A percentile compares a stretch with the other conserved stretches of the same genome.
Evolutionary conservation across 805 yeast species (phyloP).

Genomic region (Kazachstania kunashirensis): DNA sequence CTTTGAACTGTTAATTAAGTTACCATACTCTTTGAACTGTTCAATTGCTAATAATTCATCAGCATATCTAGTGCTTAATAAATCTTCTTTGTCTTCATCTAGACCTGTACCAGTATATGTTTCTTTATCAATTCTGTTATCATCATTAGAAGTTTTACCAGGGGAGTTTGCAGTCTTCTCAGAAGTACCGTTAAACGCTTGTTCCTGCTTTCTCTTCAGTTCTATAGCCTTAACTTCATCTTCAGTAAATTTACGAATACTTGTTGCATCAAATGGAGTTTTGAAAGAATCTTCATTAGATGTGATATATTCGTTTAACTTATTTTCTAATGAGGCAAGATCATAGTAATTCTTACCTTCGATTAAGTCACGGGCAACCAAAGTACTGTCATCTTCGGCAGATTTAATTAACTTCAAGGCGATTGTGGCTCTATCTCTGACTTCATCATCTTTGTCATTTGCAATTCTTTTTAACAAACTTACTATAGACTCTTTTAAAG

Average conservation of each 20-base stretch:
- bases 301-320: slow-evolving; percentile 58
- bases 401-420: slow-evolving; percentile 58
- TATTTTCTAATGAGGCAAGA: slow-evolving; percentile 66
- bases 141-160: slow-evolving; percentile 11
- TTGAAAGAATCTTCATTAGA: slow-evolving; percentile 30
- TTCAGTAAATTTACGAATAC: slow-evolving; percentile 54
- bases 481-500: slow-evolving; percentile 56
- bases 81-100: slow-evolving; percentile 26
- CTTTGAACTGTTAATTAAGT: slow-evolving; percentile 59
- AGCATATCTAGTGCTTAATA: slow-evolving; percentile 55
- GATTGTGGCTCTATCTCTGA: slow-evolving; percentile 91
- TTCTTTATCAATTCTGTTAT: slow-evolving; percentile 21
- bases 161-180: slow-evolving; percentile 23
- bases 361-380: slow-evolving; percentile 40
- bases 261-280: slow-evolving; percentile 60
- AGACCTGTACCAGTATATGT: slow-evolving; percentile 22
- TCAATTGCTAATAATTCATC: slow-evolving; percentile 62
- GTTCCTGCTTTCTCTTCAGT: slow-evolving; percentile 41
- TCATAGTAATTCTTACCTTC: slow-evolving; percentile 63
- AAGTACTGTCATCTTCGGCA: slow-evolving; percentile 27
- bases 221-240: slow-evolving; percentile 62
- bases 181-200: slow-evolving; percentile 15
- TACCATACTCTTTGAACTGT: slow-evolving; percentile 66
- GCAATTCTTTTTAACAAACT: slow-evolving; percentile 75
- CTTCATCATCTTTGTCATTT: slow-evolving; percentile 89